Evolutionary conservation across 2,329 filamentous ascomycete species (phyloP).

Genomic region (Fonsecaea monophora): DNA sequence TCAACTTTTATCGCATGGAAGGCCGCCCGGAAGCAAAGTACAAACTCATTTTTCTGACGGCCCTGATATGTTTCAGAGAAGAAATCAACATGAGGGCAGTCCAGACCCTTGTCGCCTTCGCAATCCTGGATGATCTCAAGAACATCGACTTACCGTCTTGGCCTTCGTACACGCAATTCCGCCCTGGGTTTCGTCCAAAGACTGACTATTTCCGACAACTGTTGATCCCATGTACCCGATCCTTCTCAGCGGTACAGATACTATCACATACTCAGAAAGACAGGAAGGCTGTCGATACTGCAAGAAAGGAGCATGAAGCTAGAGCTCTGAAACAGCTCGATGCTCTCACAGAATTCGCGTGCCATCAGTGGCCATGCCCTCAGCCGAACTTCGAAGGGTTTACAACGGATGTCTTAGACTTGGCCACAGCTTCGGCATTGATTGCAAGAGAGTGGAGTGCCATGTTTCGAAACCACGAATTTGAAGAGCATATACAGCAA

Average conservation of each 20-base stretch:
- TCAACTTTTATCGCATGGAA: conserved; percentile 18
- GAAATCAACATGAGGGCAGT: conserved; percentile 15
- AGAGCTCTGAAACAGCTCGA: conserved; percentile 3
- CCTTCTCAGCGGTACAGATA: background rate
- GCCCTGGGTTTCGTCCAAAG: conserved; percentile 16
- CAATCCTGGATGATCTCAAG: conserved; percentile 17
- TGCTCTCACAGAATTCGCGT: conserved; percentile 12
- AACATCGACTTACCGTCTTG: conserved; percentile 26
- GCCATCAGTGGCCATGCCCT: conserved; percentile 25
- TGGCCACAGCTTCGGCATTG: background rate
- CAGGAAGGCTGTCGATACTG: conserved; percentile 8
- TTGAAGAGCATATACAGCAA: conserved; percentile 30
- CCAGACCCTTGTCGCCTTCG: conserved; percentile 22
- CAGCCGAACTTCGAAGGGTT: conserved; percentile 12
- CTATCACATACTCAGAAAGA: conserved; percentile 8
- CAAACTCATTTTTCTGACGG: conserved; percentile 18
- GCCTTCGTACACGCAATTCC: conserved; percentile 25
- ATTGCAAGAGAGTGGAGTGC: conserved; percentile 19
- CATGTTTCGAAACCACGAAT: conserved; percentile 34
- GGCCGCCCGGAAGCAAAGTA: conserved; percentile 13
- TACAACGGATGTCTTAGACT: conserved; percentile 1
- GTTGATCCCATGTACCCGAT: background rate
- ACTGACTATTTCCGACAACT: conserved; percentile 7
- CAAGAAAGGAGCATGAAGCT: conserved; percentile 1
- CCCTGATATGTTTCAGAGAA: conserved; percentile 17